A percentile compares a stretch with the other conserved stretches of the same genome.
Conservation (phyloP, 257 asterid species). For the Fraxinus excelsior region DNA sequence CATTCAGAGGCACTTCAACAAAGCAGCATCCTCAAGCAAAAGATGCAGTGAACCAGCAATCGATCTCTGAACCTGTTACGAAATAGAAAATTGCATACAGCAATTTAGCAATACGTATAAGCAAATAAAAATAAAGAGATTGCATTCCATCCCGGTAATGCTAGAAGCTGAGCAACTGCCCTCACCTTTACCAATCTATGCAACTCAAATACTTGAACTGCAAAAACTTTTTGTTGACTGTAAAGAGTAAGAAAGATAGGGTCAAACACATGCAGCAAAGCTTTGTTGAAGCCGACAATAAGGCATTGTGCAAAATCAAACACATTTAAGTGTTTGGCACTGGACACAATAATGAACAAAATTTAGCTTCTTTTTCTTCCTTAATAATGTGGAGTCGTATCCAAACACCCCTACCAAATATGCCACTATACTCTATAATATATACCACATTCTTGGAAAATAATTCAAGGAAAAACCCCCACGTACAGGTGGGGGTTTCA, state of each 20-base stretch:
- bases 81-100: neutral
- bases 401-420: neutral
- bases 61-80: conserved; percentile 71
- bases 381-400: neutral
- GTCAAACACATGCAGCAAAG: conserved; percentile 6
- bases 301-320: neutral
- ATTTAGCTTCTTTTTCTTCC: neutral
- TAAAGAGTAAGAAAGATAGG: conserved; percentile 14
- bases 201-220: conserved; percentile 95
- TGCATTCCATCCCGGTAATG: neutral
- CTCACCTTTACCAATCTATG: conserved; percentile 81
- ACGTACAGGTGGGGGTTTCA: too few relatives aligned
- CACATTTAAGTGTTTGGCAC: neutral
- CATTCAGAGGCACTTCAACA: conserved; percentile 36
- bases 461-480: too few relatives aligned
- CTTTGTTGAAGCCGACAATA: conserved; percentile 1
- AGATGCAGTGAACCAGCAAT: conserved; percentile 68
- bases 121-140: neutral
- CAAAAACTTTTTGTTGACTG: conserved; percentile 90
- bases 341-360: neutral
- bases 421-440: neutral
- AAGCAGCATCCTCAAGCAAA: conserved; percentile 50
- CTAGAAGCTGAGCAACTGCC: conserved; percentile 1
- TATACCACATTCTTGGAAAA: neutral
- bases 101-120: neutral